Conservation (phyloP, 371 early-diverging fungal genomes). For the Mucor ambiguus region DNA sequence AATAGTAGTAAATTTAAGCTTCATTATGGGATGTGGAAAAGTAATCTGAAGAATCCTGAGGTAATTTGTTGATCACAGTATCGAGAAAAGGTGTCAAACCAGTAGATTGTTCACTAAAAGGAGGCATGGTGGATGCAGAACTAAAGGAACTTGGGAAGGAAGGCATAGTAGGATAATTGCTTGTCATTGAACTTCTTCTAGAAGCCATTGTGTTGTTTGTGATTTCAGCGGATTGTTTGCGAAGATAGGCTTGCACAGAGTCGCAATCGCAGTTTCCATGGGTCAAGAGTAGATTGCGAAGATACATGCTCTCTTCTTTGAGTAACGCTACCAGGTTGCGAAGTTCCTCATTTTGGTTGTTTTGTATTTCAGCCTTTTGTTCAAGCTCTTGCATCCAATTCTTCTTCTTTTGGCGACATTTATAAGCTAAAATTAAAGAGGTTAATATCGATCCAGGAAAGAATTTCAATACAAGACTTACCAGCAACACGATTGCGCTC, state of each 20-base stretch:
- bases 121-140: slow-evolving; percentile 2
- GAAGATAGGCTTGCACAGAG: slow-evolving; percentile 41
- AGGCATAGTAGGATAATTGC: not conserved
- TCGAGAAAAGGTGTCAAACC: slow-evolving; percentile 33
- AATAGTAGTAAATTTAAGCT: not conserved
- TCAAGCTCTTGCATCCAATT: slow-evolving; percentile 73
- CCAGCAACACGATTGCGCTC: slow-evolving; percentile 72
- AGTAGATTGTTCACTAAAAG: slow-evolving; percentile 20
- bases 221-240: slow-evolving; percentile 27
- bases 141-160: not conserved
- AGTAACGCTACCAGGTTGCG: slow-evolving; percentile 52
- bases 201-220: slow-evolving; percentile 9
- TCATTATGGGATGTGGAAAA: slow-evolving; percentile 16
- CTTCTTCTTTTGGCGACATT: slow-evolving; percentile 83
- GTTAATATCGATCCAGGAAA: not conserved
- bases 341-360: slow-evolving; percentile 60
- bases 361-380: slow-evolving; percentile 52
- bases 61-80: slow-evolving; percentile 26
- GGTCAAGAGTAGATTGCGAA: slow-evolving; percentile 65
- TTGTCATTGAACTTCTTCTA: slow-evolving; percentile 13
- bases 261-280: slow-evolving; percentile 63
- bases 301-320: slow-evolving; percentile 67
- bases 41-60: slow-evolving; percentile 12
- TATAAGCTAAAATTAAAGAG: slow-evolving; percentile 51
- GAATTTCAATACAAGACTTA: slow-evolving; percentile 19